Conservation (phyloP, 2,329 filamentous ascomycete species). For the Diaporthe citriasiana region DNA sequence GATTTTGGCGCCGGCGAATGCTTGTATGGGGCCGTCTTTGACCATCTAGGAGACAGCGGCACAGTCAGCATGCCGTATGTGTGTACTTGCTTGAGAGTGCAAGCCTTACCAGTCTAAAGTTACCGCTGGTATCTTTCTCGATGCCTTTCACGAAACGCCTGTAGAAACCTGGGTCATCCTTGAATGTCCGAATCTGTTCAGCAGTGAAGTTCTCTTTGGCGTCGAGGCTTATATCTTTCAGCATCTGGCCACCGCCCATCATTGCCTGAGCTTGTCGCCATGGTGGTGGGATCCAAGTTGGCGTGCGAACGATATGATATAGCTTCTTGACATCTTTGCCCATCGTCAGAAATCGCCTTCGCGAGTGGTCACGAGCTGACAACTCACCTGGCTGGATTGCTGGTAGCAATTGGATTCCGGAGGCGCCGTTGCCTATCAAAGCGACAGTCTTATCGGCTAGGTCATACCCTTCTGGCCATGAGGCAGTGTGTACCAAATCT, state of each 20-base stretch:
- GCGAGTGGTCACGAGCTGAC: not conserved
- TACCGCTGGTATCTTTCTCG: constrained; percentile 60
- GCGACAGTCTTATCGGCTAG: constrained; percentile 65
- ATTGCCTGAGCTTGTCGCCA: constrained; percentile 54
- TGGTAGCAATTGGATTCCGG: constrained; percentile 67
- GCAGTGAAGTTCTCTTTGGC: constrained; percentile 58
- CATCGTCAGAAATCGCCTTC: constrained; percentile 9
- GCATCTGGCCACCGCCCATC: constrained; percentile 53
- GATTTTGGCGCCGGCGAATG: constrained; percentile 57
- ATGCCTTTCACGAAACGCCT: constrained; percentile 61
- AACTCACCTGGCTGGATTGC: constrained; percentile 60
- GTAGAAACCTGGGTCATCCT: constrained; percentile 61
- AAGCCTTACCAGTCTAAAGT: constrained; percentile 57
- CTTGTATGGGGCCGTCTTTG: constrained; percentile 57
- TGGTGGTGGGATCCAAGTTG: constrained; percentile 58
- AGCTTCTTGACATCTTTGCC: constrained; percentile 53
- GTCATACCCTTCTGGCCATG: constrained; percentile 65
- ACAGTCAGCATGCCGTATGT: constrained; percentile 19
- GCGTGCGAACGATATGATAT: constrained; percentile 57
- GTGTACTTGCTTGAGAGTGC: not conserved
- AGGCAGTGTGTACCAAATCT: constrained; percentile 65
- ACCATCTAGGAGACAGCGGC: constrained; percentile 50
- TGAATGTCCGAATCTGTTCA: constrained; percentile 63
- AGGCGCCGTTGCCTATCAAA: constrained; percentile 70
- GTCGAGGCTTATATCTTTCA: constrained; percentile 58